A percentile compares a stretch with the other conserved stretches of the same genome.
phyloP scores from a whole-genome alignment of 345 rosid species.

The Rhizophora mangle region DNA sequence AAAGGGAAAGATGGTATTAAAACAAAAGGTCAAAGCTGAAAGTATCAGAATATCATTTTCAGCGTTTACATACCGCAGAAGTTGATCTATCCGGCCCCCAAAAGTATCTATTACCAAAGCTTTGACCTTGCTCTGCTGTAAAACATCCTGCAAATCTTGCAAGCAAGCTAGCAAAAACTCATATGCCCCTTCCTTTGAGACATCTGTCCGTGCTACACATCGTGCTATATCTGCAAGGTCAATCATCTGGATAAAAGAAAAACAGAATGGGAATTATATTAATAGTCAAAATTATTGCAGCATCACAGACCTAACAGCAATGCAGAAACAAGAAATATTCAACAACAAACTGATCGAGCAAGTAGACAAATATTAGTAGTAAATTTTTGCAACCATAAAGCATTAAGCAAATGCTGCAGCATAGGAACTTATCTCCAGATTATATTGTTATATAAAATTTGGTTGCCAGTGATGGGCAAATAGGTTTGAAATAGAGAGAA shows the following conservation, averaged over 20 bases:
- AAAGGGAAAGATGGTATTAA: conserved; percentile 3
- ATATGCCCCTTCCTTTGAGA: conserved; percentile 52
- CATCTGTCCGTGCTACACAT: conserved; percentile 65
- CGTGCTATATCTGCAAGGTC: conserved; percentile 83
- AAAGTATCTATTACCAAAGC: conserved; percentile 81
- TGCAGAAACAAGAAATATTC: no score
- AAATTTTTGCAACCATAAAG: no score
- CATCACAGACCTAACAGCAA: no score
- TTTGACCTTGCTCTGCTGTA: conserved; percentile 61
- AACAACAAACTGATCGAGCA: no score
- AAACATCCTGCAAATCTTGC: conserved; percentile 76
- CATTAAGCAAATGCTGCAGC: no score
- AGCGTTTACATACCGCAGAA: conserved; percentile 47
- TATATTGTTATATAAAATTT: no score
- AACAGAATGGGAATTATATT: neutral
- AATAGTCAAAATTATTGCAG: no score
- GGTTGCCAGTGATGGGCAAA: no score
- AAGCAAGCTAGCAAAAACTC: conserved; percentile 69
- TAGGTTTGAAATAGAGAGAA: no score
- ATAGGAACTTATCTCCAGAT: no score
- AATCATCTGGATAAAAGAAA: conserved; percentile 50
- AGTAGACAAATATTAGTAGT: no score
- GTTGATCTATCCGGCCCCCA: conserved; percentile 72
- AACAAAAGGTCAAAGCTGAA: conserved; percentile 7
- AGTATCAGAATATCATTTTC: conserved; percentile 10